Conservation (phyloP, 2,329 filamentous ascomycete species). For the Dichotomopilus funicola region DNA sequence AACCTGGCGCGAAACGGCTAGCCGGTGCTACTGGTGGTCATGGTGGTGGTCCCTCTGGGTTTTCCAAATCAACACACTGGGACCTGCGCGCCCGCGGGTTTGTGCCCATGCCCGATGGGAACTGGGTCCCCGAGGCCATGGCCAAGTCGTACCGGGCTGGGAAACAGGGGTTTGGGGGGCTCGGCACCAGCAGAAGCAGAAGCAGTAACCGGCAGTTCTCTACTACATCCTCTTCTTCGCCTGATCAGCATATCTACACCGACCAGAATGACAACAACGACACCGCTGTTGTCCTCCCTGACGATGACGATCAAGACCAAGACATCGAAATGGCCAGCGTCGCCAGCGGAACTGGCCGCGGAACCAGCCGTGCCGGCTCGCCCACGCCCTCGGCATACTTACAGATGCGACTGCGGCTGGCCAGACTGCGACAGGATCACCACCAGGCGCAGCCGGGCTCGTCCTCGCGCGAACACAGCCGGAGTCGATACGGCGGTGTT, state of each 20-base stretch:
- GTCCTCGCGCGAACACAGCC: no score
- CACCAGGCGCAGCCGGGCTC: neutral
- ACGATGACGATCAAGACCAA: neutral
- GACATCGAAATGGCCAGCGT: slow-evolving; percentile 1
- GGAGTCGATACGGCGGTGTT: neutral
- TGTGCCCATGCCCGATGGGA: slow-evolving; percentile 47
- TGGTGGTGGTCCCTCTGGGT: neutral
- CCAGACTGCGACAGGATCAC: slow-evolving; percentile 6
- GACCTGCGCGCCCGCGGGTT: slow-evolving; percentile 30
- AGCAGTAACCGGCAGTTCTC: neutral
- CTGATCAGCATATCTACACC: neutral
- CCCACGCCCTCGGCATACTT: slow-evolving; percentile 4
- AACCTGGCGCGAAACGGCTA: slow-evolving; percentile 24
- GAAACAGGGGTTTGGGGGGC: neutral
- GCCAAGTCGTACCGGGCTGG: slow-evolving; percentile 24
- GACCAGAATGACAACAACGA: neutral
- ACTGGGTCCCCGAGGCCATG: slow-evolving; percentile 46
- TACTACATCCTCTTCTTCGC: neutral
- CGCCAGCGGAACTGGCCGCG: no score
- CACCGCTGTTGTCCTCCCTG: neutral
- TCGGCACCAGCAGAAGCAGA: no score
- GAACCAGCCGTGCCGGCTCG: neutral
- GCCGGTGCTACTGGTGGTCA: neutral
- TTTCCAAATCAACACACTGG: slow-evolving; percentile 32
- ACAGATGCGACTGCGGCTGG: slow-evolving; percentile 9